A percentile compares a stretch with the other conserved stretches of the same genome.
Evolutionary conservation across 768 basidiomycete species (phyloP).

Genomic region (Multifurca ochricompacta): DNA sequence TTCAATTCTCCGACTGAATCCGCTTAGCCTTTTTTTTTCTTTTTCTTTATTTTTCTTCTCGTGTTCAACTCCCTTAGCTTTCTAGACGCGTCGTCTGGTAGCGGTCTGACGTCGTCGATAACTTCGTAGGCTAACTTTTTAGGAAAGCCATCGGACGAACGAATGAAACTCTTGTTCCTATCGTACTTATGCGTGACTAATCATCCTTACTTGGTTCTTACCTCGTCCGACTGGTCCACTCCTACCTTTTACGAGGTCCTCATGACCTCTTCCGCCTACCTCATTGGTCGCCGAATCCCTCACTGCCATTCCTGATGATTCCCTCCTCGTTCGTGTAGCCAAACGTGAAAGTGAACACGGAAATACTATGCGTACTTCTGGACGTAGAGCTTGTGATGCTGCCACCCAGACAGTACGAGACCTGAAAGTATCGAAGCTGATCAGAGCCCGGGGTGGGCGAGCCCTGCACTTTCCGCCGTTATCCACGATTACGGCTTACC

Average conservation of each 20-base stretch:
- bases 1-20: conserved; percentile 18
- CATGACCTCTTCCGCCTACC: conserved; percentile 5
- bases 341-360: neutral
- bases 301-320: neutral
- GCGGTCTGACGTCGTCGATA: neutral
- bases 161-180: neutral
- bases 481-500: neutral
- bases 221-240: neutral
- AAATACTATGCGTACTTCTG: too few relatives aligned
- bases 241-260: neutral
- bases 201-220: neutral
- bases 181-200: neutral
- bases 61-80: neutral
- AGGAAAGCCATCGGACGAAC: neutral
- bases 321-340: neutral
- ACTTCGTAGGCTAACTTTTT: neutral
- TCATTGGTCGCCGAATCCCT: neutral
- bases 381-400: neutral
- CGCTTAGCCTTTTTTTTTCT: neutral
- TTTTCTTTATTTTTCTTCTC: neutral
- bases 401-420: too few relatives aligned
- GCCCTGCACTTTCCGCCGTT: neutral
- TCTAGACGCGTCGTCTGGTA: neutral
- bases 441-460: neutral
- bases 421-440: neutral